Evolutionary conservation across 2,329 filamentous ascomycete genomes (phyloP), one percentile per base, ranked within the genome.

Genomic region (Penicillium verrucosum): DNA sequence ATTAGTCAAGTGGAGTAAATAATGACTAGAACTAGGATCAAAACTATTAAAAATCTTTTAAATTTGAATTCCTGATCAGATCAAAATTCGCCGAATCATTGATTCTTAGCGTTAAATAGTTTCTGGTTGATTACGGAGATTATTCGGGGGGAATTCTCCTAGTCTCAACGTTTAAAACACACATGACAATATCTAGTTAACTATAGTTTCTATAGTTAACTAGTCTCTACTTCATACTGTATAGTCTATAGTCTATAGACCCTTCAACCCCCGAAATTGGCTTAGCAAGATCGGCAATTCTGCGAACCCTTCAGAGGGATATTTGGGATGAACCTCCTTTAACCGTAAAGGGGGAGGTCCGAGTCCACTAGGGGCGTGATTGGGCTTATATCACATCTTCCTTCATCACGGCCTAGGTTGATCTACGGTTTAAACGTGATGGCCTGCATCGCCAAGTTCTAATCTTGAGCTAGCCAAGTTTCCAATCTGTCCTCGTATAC

Each of bases 131-230:
- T 10, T 4, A 51, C 54, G 54, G 54, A 52, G 54, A 56, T 46
- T 56, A 46, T 52, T 51, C 52, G 52, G 52, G 18, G 41, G 25
- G 23, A 56, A 51, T 56, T 56, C 47, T 46, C 53, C 47, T 51
- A 55, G 52, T 21, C 12, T 38, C 32, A 45, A 55, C 27, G 37
- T 43, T 11, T 21, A 42, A 54, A 54, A 42, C 21, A 29, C 37
- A 18, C 3, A 5, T 16, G 30, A 34, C 21, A 34, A 37, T 34
- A 12, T 14, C 5, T 16, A 6, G 10, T 32, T 27, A 25, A 7
- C 6, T 14, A 34, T 34, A 34, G 32, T 34, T 6, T 16, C 29
- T 30, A 12, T 30, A 32, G 30, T 12, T 21, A 21, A 21, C 21
- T 21, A 21, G 21, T 21, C 29, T 30, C 29, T 30, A 11, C 27